These are phyloP conservation scores for Leccinellum rugosiceps DNA, from an alignment of 768 basidiomycete species.

Conservation along the genomic window DNA sequence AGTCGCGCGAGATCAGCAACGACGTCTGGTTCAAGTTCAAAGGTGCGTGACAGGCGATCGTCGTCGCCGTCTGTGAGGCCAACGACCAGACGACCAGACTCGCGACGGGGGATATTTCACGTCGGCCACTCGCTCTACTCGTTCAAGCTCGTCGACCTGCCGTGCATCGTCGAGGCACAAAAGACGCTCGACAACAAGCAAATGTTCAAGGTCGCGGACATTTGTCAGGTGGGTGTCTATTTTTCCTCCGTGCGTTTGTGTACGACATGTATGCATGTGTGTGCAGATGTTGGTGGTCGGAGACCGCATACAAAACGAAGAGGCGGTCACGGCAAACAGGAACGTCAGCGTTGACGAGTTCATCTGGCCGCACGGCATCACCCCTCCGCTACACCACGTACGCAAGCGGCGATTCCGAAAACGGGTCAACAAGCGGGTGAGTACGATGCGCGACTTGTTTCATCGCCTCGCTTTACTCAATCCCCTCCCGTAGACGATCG, in stretches of 20 bases:
- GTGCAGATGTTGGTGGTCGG: constrained; percentile 89
- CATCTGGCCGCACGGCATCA: constrained; percentile 95
- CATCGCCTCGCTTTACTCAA: constrained; percentile 3
- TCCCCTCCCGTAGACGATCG: constrained; percentile 63
- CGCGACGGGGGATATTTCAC: constrained; percentile 87
- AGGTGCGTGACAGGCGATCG: constrained; percentile 43
- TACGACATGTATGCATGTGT: constrained; percentile 9
- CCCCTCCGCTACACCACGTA: constrained; percentile 86
- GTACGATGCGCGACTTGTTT: constrained; percentile 17
- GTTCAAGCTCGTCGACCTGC: constrained; percentile 93
- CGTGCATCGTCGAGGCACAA: constrained; percentile 90
- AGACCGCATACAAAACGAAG: constrained; percentile 68
- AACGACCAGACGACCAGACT: constrained; percentile 51
- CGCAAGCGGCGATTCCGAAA: constrained; percentile 92
- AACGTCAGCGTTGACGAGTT: constrained; percentile 91
- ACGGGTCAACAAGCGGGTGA: constrained; percentile 75
- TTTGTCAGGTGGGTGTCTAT: constrained; percentile 72
- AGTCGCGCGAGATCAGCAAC: constrained; percentile 69
- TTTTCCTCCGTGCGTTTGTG: constrained; percentile 2
- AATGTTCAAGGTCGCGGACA: constrained; percentile 98
- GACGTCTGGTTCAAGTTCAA: constrained; percentile 99
- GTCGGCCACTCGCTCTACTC: constrained; percentile 77
- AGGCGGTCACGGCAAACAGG: constrained; percentile 55
- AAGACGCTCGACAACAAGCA: constrained; percentile 96
- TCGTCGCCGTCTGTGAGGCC: not conserved